Percentiles rank a stretch among this genome's conserved stretches.
These are phyloP conservation scores for Lycium ferocissimum DNA, from an alignment of 257 asterid genomes.

Conservation along the genomic window DNA sequence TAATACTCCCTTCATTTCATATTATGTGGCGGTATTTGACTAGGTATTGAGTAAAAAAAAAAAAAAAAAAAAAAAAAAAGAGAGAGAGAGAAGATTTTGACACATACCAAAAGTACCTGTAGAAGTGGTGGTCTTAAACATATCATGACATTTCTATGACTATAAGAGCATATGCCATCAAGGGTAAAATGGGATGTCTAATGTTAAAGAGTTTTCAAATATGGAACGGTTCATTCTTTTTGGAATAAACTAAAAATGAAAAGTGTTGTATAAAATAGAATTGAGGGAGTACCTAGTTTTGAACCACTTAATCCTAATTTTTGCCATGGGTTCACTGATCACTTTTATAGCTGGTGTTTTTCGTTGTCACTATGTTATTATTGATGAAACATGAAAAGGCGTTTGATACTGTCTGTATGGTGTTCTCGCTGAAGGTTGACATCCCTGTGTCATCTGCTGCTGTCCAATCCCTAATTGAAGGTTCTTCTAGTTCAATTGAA, in stretches of 20 bases:
- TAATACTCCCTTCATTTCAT: background rate
- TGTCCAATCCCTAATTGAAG: slow-evolving; percentile 82
- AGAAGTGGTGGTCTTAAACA: slow-evolving; percentile 9
- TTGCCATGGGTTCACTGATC: background rate
- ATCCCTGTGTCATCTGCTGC: slow-evolving; percentile 79
- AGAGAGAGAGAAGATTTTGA: background rate
- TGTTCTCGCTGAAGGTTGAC: slow-evolving; percentile 66
- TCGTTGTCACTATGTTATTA: slow-evolving; percentile 18
- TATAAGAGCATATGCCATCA: background rate
- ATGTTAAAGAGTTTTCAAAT: background rate
- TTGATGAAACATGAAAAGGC: slow-evolving; percentile 17
- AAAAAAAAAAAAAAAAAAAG: background rate
- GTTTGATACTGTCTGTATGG: slow-evolving; percentile 30
- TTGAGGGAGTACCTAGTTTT: slow-evolving; percentile 14
- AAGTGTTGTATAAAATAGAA: background rate
- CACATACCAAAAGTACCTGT: background rate
- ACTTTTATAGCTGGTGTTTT: slow-evolving; percentile 13
- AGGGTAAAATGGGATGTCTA: background rate
- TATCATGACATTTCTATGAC: background rate
- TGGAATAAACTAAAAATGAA: background rate
- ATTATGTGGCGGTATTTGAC: background rate
- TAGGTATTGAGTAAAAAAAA: background rate
- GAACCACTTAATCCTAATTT: slow-evolving; percentile 4
- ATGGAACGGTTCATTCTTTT: slow-evolving; percentile 11
- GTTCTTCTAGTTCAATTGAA: slow-evolving; percentile 82